Percentiles rank a stretch among this genome's conserved stretches.
phyloP scores from a whole-genome alignment of 441 rosid genomes.

The Capsella rubella region DNA sequence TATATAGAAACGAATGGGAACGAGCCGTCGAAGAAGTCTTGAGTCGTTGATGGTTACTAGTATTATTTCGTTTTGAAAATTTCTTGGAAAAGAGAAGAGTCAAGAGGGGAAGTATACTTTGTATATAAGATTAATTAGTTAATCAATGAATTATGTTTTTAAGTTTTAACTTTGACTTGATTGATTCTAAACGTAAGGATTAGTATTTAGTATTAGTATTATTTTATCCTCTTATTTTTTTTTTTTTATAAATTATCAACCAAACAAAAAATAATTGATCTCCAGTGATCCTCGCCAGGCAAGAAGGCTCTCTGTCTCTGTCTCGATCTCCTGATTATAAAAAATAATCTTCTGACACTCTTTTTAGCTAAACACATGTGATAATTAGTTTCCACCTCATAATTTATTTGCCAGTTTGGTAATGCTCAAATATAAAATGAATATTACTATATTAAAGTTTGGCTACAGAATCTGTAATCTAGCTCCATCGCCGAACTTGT shows the following conservation, averaged over 20 bases:
- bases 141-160: too few species aligned
- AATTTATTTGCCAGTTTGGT: slow-evolving; percentile 19
- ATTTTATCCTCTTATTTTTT: too few species aligned
- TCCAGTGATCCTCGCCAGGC: slow-evolving; percentile 14
- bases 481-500: slow-evolving; percentile 24
- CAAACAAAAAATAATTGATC: slow-evolving; percentile 1
- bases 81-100: slow-evolving; percentile 17
- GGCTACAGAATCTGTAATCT: slow-evolving; percentile 11
- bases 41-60: slow-evolving; percentile 26
- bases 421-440: neutral
- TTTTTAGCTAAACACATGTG: slow-evolving; percentile 34
- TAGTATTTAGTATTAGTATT: neutral
- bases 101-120: neutral
- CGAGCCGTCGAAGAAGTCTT: slow-evolving; percentile 31
- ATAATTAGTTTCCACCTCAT: slow-evolving; percentile 22
- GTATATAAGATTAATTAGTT: too few species aligned
- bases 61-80: neutral
- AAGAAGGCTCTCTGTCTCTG: neutral
- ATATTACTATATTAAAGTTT: slow-evolving; percentile 1
- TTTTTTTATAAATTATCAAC: neutral
- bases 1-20: slow-evolving; percentile 15
- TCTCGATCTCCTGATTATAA: slow-evolving; percentile 5
- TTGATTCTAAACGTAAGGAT: neutral
- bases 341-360: neutral
- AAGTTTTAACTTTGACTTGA: slow-evolving; percentile 3